These are phyloP conservation scores for Eucalyptus guilfoylei DNA, from an alignment of 345 rosid genomes.

Conservation along the genomic window DNA sequence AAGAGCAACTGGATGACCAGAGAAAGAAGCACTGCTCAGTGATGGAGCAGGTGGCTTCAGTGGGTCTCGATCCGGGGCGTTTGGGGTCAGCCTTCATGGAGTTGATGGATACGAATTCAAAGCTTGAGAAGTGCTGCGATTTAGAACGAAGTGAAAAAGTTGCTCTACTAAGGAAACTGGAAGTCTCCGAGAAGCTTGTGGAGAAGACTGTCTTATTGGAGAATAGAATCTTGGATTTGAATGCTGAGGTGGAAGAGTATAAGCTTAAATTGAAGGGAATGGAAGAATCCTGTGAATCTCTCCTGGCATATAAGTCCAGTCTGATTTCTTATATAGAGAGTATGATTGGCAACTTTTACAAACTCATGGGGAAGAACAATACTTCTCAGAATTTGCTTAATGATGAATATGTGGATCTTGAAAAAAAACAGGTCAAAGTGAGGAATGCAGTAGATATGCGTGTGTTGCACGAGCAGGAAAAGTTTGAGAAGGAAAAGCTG, in stretches of 20 bases:
- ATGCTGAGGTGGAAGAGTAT: constrained; percentile 55
- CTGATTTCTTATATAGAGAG: constrained; percentile 6
- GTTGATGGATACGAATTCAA: constrained; percentile 47
- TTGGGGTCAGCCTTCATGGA: constrained; percentile 55
- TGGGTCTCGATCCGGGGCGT: constrained; percentile 45
- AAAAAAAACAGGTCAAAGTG: constrained; percentile 29
- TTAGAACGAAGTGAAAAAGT: constrained; percentile 32
- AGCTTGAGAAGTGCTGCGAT: constrained; percentile 38
- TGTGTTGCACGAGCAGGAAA: constrained; percentile 42
- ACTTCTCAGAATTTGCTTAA: constrained; percentile 49
- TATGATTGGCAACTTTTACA: constrained; percentile 16
- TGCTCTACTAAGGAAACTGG: constrained; percentile 45
- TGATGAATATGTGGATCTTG: constrained; percentile 61
- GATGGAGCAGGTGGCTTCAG: constrained; percentile 65
- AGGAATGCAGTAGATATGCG: constrained; percentile 49
- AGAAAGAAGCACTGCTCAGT: constrained; percentile 48
- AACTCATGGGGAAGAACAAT: constrained; percentile 45
- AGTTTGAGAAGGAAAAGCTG: constrained; percentile 45
- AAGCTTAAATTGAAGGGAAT: constrained; percentile 42
- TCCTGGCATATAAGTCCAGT: constrained; percentile 41
- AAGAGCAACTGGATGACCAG: constrained; percentile 64
- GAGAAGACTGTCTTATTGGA: constrained; percentile 63
- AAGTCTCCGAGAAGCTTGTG: constrained; percentile 46
- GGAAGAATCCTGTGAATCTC: constrained; percentile 50
- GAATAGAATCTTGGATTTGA: constrained; percentile 71